phyloP scores from a whole-genome alignment of 2,329 filamentous ascomycete species.

The Thelonectria discophora region DNA sequence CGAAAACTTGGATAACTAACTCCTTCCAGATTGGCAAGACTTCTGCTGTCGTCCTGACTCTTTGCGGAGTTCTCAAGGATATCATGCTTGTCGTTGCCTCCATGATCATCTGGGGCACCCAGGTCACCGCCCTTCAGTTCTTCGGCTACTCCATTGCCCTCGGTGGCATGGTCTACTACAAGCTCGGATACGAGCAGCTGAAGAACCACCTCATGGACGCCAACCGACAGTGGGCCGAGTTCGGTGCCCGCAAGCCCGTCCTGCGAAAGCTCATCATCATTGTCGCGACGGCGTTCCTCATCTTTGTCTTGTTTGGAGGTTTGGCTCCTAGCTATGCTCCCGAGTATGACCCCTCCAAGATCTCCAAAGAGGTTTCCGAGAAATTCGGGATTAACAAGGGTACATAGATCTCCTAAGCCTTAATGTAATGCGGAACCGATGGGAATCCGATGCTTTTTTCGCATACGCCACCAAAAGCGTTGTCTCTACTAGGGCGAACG shows the following conservation, averaged over 20 bases:
- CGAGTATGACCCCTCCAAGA: constrained; percentile 61
- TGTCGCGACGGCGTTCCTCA: constrained; percentile 65
- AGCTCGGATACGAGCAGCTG: constrained; percentile 83
- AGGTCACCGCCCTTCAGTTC: constrained; percentile 78
- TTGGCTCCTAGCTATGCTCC: constrained; percentile 69
- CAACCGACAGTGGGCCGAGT: constrained; percentile 84
- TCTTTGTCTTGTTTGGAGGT: constrained; percentile 76
- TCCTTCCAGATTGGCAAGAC: constrained; percentile 81
- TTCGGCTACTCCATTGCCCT: constrained; percentile 87
- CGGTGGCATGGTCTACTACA: constrained; percentile 81
- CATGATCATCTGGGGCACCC: constrained; percentile 83
- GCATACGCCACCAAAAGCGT: constrained; percentile 31
- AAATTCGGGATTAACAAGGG: constrained; percentile 55
- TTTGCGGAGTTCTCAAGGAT: constrained; percentile 89
- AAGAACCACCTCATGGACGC: constrained; percentile 80
- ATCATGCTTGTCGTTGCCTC: constrained; percentile 82
- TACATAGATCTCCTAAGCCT: constrained; percentile 31
- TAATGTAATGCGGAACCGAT: constrained; percentile 25
- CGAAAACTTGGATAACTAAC: constrained; percentile 37
- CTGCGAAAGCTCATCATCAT: constrained; percentile 82
- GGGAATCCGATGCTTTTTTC: constrained; percentile 28
- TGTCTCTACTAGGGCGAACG: constrained; percentile 43
- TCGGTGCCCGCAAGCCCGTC: constrained; percentile 78
- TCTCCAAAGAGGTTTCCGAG: constrained; percentile 58
- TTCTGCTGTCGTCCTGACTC: constrained; percentile 84